phyloP scores from a whole-genome alignment of 2,329 filamentous ascomycete species.

The Penicillium brasilianum region DNA sequence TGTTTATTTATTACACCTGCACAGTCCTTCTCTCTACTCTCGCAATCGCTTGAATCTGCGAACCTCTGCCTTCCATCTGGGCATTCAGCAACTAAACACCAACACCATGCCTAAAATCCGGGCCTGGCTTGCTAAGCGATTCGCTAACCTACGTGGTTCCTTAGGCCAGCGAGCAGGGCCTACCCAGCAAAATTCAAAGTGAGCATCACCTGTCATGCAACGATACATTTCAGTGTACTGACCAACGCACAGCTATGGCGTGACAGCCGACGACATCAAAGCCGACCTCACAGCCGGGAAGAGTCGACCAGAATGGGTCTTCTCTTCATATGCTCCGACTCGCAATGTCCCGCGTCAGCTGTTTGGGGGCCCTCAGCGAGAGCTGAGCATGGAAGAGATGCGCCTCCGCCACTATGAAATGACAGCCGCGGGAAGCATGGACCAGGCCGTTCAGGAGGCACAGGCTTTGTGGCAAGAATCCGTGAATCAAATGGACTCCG shows the following conservation, averaged over 20 bases:
- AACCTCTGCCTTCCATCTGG: too few relatives aligned
- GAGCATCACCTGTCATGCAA: neutral
- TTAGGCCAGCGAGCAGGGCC: neutral
- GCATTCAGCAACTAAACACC: too few relatives aligned
- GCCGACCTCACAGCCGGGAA: slow-evolving; percentile 65
- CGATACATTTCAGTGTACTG: slow-evolving; percentile 8
- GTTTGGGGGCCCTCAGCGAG: slow-evolving; percentile 77
- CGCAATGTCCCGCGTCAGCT: slow-evolving; percentile 78
- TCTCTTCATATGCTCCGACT: slow-evolving; percentile 84
- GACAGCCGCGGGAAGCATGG: slow-evolving; percentile 63
- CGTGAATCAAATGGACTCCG: slow-evolving; percentile 73
- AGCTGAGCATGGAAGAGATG: slow-evolving; percentile 89
- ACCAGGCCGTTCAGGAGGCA: slow-evolving; percentile 58
- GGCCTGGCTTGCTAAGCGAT: neutral
- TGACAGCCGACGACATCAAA: slow-evolving; percentile 66
- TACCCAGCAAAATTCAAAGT: neutral
- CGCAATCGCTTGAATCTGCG: neutral
- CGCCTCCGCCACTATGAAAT: slow-evolving; percentile 73
- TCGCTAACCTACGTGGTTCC: neutral
- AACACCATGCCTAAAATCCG: too few relatives aligned
- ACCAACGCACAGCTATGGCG: slow-evolving; percentile 52
- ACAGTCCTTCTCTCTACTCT: neutral
- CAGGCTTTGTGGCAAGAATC: slow-evolving; percentile 66
- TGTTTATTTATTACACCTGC: neutral
- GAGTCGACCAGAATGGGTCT: slow-evolving; percentile 80